Conservation (phyloP, 495 filamentous ascomycete species). For the Physcia stellaris region DNA sequence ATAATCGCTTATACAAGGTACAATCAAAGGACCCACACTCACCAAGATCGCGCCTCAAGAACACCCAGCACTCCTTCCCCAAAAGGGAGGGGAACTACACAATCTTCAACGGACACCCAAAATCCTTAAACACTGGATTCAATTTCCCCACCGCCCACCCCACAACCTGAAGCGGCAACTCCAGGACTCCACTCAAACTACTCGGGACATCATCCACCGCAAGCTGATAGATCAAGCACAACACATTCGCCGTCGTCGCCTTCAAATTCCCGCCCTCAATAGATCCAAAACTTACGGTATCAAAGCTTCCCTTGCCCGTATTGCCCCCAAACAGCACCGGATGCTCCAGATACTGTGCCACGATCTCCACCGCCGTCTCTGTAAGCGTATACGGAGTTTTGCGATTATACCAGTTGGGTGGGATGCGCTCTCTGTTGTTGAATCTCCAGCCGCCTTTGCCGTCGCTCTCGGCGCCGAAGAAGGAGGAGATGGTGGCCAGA, state of each 20-base stretch:
- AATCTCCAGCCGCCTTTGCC: slow-evolving; percentile 20
- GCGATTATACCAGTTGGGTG: slow-evolving; percentile 25
- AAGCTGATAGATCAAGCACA: slow-evolving; percentile 26
- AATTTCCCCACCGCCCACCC: slow-evolving; percentile 14
- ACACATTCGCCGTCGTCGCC: slow-evolving; percentile 7
- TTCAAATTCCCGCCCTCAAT: slow-evolving; percentile 20
- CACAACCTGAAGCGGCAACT: slow-evolving; percentile 18
- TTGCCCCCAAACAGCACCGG: slow-evolving; percentile 27
- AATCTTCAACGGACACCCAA: slow-evolving; percentile 19
- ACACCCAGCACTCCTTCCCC: too few species aligned
- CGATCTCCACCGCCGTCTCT: slow-evolving; percentile 20
- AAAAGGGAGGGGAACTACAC: too few species aligned
- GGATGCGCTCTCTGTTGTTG: slow-evolving; percentile 23
- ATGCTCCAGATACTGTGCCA: slow-evolving; percentile 21
- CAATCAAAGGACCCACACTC: too few species aligned
- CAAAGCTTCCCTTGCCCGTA: slow-evolving; percentile 20
- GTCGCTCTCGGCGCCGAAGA: slow-evolving; percentile 24
- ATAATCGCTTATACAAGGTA: too few species aligned
- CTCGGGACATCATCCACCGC: slow-evolving; percentile 19
- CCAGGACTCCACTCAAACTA: slow-evolving; percentile 18
- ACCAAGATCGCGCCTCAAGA: too few species aligned
- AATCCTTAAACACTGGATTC: slow-evolving; percentile 15
- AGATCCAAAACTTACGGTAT: slow-evolving; percentile 18
- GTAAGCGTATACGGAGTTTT: slow-evolving; percentile 18
- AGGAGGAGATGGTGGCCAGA: slow-evolving; percentile 22